Evolutionary conservation across 331 rosid species (phyloP), one percentile per base, ranked within the genome.

Genomic region (Malus hybrid): DNA sequence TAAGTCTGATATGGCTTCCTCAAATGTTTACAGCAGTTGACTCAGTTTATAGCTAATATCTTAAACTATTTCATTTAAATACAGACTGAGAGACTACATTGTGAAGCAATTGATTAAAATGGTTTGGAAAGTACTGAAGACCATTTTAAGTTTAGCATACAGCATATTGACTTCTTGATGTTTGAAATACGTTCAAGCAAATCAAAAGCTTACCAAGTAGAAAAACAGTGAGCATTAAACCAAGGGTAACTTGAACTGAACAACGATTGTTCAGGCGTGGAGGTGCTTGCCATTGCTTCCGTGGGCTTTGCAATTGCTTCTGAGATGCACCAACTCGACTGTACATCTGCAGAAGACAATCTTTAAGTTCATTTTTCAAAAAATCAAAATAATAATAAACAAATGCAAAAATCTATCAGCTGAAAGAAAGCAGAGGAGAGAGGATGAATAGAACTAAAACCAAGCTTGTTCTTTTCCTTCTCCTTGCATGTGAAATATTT

Each of bases 201-300:
- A 73, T 42, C 29, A 76, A 84, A 69, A 68, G 79, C 93, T 86
- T 88, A 93, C 98, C 94, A 60, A 90, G 80, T 33, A 93, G 80
- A 81, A 91, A 91, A 67, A 93, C 83, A 70, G 89, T 83, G 78
- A 93, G 80, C 93, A 93, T 82, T 59, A 93, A 83, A 81, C 84
- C 90, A 31, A 93, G 96, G 34, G 86, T 91, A 66, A 88, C 83
- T 91, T 85, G 85, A 74, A 90, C 77, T 79, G 94, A 86, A 81
- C 89, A 77, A 62, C 91, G 82, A 64, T 82, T 65, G 50, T 84
- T 87, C 82, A 86, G 59, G 24, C 78, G 88, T 24, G 77, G 63
- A 22, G 96, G 83, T 81, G 84, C 73, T 65, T 85, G 93, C 81
- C 81, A 76, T 63, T 85, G 93, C 70, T 89, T 87, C 48, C 79